A percentile compares a stretch with the other conserved stretches of the same genome.
Evolutionary conservation across 2,329 filamentous ascomycete species (phyloP).

Genomic region (Pseudogymnoascus destructans): DNA sequence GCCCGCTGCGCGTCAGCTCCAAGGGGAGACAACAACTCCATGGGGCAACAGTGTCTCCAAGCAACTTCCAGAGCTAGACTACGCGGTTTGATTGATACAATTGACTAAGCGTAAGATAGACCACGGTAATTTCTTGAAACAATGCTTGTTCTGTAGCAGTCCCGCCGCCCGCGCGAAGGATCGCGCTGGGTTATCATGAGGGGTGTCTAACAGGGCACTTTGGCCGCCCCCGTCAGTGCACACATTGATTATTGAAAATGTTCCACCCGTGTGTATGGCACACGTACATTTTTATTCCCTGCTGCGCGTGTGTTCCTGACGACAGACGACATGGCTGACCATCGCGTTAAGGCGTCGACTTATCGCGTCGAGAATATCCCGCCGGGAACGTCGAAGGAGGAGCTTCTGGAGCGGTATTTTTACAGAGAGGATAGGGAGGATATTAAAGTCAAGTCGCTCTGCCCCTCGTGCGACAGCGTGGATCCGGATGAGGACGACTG

Average conservation of each 20-base stretch:
- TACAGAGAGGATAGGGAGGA: slow-evolving; percentile 2
- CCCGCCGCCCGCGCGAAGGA: not conserved
- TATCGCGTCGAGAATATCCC: slow-evolving; percentile 13
- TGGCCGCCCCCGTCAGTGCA: not conserved
- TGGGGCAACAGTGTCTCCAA: not conserved
- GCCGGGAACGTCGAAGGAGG: slow-evolving; percentile 4
- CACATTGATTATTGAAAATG: slow-evolving; percentile 1
- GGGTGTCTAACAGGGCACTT: not conserved
- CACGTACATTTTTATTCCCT: not conserved
- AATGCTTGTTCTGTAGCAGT: not conserved
- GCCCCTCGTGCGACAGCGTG: not conserved
- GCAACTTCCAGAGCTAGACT: not conserved
- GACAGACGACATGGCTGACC: not conserved
- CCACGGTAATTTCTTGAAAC: not conserved
- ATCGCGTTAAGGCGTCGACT: not conserved
- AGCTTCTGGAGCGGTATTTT: slow-evolving; percentile 1
- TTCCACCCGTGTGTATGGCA: not conserved
- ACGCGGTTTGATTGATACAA: not conserved
- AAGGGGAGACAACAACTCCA: not conserved
- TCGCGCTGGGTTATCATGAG: not conserved
- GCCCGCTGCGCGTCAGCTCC: not conserved
- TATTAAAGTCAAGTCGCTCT: slow-evolving; percentile 11
- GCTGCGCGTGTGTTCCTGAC: not conserved
- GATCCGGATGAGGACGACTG: not conserved
- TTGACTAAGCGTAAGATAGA: not conserved